Conservation (phyloP, 129 eudicot species). For the Tagetes patula region DNA sequence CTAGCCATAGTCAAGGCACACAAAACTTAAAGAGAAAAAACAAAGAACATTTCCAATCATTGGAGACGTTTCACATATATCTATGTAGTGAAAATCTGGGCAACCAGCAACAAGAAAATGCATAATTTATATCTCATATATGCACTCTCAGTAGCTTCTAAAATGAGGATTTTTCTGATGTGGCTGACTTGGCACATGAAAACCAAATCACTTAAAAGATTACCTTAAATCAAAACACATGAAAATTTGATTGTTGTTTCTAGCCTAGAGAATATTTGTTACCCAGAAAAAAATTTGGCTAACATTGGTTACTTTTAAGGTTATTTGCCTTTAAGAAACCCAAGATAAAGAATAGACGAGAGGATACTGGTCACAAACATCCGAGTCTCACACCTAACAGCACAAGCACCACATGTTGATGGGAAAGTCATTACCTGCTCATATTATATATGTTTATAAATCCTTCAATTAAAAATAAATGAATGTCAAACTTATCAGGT, state of each 20-base stretch:
- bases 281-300: background rate
- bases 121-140: background rate
- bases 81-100: background rate
- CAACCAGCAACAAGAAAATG: background rate
- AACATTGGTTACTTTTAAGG: background rate
- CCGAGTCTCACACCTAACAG: conserved; percentile 74
- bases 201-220: background rate
- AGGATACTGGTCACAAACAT: conserved; percentile 98
- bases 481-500: background rate
- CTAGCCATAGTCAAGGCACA: conserved; percentile 59
- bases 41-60: background rate
- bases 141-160: background rate
- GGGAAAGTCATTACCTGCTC: conserved; percentile 94
- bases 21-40: conserved; percentile 31
- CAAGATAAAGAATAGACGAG: conserved; percentile 1
- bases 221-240: background rate
- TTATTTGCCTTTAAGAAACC: background rate
- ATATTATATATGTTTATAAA: background rate
- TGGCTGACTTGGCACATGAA: background rate
- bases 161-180: background rate
- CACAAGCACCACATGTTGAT: conserved; percentile 92
- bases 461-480: background rate
- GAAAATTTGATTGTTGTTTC: background rate
- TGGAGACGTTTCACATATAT: conserved; percentile 19
- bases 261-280: background rate